Base-by-base conservation (phyloP, 2,329 filamentous ascomycete genomes). In the Trichocomaceae sp. region DNA sequence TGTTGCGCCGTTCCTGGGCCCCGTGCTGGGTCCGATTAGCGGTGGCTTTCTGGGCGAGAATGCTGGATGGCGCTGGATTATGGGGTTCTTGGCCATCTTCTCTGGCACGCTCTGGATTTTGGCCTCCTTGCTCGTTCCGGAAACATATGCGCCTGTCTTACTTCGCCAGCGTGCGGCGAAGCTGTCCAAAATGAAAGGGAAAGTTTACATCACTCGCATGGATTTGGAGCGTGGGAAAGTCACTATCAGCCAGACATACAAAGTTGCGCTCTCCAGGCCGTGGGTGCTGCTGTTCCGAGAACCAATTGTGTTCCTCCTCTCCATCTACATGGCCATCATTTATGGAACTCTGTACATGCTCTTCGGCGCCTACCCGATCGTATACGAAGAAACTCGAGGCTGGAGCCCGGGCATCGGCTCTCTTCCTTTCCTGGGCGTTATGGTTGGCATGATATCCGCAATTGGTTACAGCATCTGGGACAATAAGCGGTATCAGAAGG, bases 61-160 rank as follows among this genome's bases (percentile, higher is more conserved):
- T 2, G 78, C 77, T 13, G 84, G 84, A 15, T 88, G 86, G 86
- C 75, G 83, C 62, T 88, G 85, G 86, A 80, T 88, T 20, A 76
- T 81, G 66, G 83, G 82, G 1, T 69, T 87, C 48, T 77, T 83
- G 64, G 77, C 80, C 50, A 81, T 83, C 57, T 84, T 87, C 65
- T 83, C 81, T 2, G 83, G 82, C 9, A 69, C 77, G 10, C 75
- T 86, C 49, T 85, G 81, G 69, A 63, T 72, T 22, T 19, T 64
- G 2, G 67, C 67, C 20, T 52, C 64, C 1, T 52, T 66, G 1
- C 51, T 68, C 15, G 64, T 70, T 26, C 69, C 69, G 0, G 69
- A 72, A 54, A 72, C 69, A 1, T 81, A 79, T 60, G 72, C 72
- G 0, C 78, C 78, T 0, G 75, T 80, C 3, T 70, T 81, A 12